These are phyloP conservation scores for Phylloporus sp. DNA, from an alignment of 768 basidiomycete genomes.

Conservation along the genomic window DNA sequence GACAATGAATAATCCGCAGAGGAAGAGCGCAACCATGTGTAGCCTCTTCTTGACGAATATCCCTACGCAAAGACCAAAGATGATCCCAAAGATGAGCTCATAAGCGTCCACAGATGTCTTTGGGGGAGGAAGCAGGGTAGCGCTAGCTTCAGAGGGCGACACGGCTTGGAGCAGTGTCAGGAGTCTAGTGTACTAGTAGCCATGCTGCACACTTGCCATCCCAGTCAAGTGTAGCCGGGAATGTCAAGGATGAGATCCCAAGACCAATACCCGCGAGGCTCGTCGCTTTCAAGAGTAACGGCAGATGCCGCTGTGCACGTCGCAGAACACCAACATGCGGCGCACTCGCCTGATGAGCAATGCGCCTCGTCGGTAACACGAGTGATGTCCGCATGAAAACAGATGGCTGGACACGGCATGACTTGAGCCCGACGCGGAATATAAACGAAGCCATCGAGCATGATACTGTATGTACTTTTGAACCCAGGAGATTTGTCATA, in stretches of 20 bases:
- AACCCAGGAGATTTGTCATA: no score
- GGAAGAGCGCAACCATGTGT: conserved; percentile 71
- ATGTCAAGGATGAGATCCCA: conserved; percentile 37
- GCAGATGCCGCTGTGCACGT: conserved; percentile 8
- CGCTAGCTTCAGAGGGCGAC: conserved; percentile 5
- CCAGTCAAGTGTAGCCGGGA: conserved; percentile 41
- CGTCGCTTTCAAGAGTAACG: conserved; percentile 24
- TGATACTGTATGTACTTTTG: no score
- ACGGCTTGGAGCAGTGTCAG: conserved; percentile 11
- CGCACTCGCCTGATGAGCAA: background rate
- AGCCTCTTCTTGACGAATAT: conserved; percentile 94
- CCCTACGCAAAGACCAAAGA: conserved; percentile 84
- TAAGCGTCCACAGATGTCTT: conserved; percentile 72
- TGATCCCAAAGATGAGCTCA: conserved; percentile 85
- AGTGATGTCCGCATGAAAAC: conserved; percentile 1
- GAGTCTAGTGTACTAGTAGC: background rate
- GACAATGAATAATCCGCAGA: conserved; percentile 90
- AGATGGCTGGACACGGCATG: conserved; percentile 3
- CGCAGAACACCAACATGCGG: background rate
- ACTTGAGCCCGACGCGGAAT: conserved; percentile 19
- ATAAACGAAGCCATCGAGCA: conserved; percentile 11
- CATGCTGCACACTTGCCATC: conserved; percentile 43
- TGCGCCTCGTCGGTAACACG: conserved; percentile 1
- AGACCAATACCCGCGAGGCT: conserved; percentile 43
- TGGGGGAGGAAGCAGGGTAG: conserved; percentile 44